Base-by-base conservation (phyloP, 2,329 filamentous ascomycete species). In the Albifimbria verrucaria region DNA sequence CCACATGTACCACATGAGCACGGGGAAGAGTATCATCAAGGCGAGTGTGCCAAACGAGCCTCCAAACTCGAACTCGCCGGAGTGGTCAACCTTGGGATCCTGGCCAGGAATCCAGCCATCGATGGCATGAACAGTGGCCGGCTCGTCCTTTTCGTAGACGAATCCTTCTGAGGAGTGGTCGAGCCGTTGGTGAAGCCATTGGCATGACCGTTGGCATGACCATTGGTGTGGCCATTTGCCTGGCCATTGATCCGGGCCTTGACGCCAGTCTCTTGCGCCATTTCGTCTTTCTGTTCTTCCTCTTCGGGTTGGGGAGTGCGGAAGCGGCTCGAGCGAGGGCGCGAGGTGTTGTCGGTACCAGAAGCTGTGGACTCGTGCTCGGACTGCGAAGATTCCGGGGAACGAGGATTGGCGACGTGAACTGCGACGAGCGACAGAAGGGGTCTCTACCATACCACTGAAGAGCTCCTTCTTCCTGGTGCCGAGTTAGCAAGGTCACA, bases 1-100 rank as follows among this genome's bases (percentile, higher is more conserved):
- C 92, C 92, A 97, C 92, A 99, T 96, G 76, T 97, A 97, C 82
- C 90, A 97, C 93, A 97, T 97, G 63, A 99, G 81, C 36, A 87
- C 57, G n/a, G 94, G 94, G 73, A 97, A 99, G 45, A 88, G 85
- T 57, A 92, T 80, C 91, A 97, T 97, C 83, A 97, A 92, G 60
- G 82, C 77, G 17, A 82, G 73, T 42, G 92, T 88, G 52, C 94
- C 93, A n/a, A 81, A 68, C 3, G 90, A 86, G 54, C 94, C 94
- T 58, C 93, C 93, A 67, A 97, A 99, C 68, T 99, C 95, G 61
- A 83, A 81, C 57, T 81, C 76, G 57, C 80, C 83, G 2, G 82
- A 85, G 64, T 80, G 75, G 72, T 88, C 85, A 53, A 87, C 61
- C 69, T 80, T 86, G 62, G 79, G 81, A 62, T 88, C 83, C 62